Conservation (phyloP, 2,329 filamentous ascomycete genomes). For the Tothia fuscella region DNA sequence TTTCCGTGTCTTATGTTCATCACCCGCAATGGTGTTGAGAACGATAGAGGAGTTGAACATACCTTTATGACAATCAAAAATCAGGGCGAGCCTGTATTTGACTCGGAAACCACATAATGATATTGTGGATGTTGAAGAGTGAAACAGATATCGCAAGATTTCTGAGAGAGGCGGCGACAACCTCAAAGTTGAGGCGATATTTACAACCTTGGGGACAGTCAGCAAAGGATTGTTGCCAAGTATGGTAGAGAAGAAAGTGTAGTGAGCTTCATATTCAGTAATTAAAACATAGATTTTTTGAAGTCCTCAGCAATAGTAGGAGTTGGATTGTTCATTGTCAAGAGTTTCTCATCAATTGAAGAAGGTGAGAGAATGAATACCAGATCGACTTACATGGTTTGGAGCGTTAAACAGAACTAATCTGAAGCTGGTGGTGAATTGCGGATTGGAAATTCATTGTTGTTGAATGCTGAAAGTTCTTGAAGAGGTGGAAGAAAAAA, state of each 20-base stretch:
- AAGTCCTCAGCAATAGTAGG: constrained; percentile 44
- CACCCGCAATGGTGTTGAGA: constrained; percentile 31
- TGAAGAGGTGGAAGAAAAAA: too few relatives aligned
- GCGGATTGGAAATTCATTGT: too few relatives aligned
- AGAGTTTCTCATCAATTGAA: too few relatives aligned
- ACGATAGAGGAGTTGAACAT: constrained; percentile 14
- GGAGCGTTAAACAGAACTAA: too few relatives aligned
- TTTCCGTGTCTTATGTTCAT: constrained; percentile 52
- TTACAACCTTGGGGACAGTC: constrained; percentile 5
- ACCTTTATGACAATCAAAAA: constrained; percentile 30
- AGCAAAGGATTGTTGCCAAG: constrained; percentile 1
- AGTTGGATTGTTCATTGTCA: constrained; percentile 43
- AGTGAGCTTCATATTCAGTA: constrained; percentile 6
- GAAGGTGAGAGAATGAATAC: too few relatives aligned
- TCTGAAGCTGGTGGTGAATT: too few relatives aligned
- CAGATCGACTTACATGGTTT: too few relatives aligned
- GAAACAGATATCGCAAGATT: neutral
- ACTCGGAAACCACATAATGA: neutral
- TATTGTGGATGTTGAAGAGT: neutral
- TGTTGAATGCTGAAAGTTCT: too few relatives aligned
- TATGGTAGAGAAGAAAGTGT: constrained; percentile 5
- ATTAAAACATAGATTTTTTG: constrained; percentile 45
- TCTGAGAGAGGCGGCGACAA: neutral
- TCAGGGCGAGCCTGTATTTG: neutral
- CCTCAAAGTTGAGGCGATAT: neutral